phyloP scores from a whole-genome alignment of 139 green algal species.

The Mychonastes homosphaera region DNA sequence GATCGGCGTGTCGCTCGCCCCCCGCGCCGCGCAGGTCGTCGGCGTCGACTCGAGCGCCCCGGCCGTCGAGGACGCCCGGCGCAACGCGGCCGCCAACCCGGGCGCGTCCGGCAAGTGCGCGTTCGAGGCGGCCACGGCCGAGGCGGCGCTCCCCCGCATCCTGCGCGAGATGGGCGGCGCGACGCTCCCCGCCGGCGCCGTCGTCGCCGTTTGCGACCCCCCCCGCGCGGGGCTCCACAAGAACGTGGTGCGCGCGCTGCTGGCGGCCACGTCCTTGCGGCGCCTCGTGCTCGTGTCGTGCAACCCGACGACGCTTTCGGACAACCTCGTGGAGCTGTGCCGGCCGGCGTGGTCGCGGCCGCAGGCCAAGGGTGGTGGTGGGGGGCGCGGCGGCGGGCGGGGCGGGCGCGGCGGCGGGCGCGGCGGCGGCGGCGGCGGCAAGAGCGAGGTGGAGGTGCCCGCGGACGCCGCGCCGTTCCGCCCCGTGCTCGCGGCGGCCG shows the following conservation, averaged over 20 bases:
- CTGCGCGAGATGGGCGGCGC: conserved; percentile 1
- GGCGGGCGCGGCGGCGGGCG: conserved; percentile 3
- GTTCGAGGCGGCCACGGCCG: conserved; percentile 20
- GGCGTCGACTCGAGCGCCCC: conserved; percentile 43
- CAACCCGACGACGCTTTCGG: conserved; percentile 45
- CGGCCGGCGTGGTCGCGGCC: conserved; percentile 2
- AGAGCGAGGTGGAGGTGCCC: background rate
- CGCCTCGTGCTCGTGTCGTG: conserved; percentile 82
- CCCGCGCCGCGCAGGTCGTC: conserved; percentile 22
- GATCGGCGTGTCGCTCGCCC: conserved; percentile 68
- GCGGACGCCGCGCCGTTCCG: conserved; percentile 34
- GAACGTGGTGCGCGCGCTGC: conserved; percentile 27
- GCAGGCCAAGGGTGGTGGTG: conserved; percentile 2
- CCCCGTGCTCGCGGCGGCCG: conserved; percentile 41
- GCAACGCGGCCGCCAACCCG: conserved; percentile 65
- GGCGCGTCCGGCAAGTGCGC: conserved; percentile 66
- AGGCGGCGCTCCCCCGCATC: conserved; percentile 10
- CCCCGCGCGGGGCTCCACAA: conserved; percentile 32
- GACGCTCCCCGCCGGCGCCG: background rate
- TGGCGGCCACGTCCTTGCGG: conserved; percentile 19
- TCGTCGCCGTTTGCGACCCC: conserved; percentile 36
- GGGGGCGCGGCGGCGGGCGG: background rate
- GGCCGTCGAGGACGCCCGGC: conserved; percentile 39
- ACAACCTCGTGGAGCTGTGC: conserved; percentile 39
- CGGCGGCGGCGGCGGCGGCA: background rate